Evolutionary conservation across 2,329 filamentous ascomycete species (phyloP).

Genomic region (Sporothrix euskadiensis): DNA sequence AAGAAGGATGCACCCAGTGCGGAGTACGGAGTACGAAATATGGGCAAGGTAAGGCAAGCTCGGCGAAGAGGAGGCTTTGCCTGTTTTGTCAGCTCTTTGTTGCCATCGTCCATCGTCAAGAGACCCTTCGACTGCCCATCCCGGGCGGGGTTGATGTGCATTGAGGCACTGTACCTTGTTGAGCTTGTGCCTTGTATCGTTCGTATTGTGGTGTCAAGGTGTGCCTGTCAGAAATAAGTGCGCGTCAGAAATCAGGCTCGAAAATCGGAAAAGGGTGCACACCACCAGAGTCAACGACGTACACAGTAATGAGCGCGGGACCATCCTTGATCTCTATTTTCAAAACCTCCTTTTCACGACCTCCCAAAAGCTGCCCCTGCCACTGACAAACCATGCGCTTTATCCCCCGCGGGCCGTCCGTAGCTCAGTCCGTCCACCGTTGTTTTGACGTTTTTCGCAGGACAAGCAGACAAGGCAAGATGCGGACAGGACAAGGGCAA

Average conservation of each 20-base stretch:
- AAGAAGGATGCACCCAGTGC: neutral
- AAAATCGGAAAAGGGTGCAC: neutral
- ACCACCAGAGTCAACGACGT: slow-evolving; percentile 8
- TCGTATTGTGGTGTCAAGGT: neutral
- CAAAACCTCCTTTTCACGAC: neutral
- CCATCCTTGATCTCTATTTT: neutral
- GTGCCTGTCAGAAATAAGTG: neutral
- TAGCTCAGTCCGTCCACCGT: slow-evolving; percentile 14
- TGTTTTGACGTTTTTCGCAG: neutral
- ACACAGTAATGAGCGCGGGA: neutral
- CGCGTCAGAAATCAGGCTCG: neutral
- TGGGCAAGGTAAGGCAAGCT: neutral
- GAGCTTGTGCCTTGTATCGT: too few relatives aligned
- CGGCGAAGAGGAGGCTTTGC: neutral
- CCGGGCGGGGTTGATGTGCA: slow-evolving; percentile 15
- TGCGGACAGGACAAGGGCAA: neutral
- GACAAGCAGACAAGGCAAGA: neutral
- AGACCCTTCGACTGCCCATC: slow-evolving; percentile 13
- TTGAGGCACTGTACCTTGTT: neutral
- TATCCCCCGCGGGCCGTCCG: neutral
- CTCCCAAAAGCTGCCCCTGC: neutral
- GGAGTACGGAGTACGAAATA: too few relatives aligned
- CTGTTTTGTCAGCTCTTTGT: neutral
- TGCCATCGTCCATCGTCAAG: neutral
- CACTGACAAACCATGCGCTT: neutral